Conservation (phyloP, 2,329 filamentous ascomycete genomes). For the Lasiodiplodia theobromae region DNA sequence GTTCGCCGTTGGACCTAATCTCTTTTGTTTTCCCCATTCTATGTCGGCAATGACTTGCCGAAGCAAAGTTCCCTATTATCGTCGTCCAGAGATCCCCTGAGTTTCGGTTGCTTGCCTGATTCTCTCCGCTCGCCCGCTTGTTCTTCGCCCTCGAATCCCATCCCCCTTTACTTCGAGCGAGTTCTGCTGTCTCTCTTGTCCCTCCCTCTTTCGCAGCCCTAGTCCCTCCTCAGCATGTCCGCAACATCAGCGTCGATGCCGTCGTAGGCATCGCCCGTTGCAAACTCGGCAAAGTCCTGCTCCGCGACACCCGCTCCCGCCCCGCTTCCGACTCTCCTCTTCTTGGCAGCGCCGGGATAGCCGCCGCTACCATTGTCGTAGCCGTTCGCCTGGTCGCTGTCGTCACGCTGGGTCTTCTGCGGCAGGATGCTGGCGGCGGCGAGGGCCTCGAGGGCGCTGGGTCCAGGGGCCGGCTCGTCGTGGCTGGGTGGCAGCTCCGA, state of each 20-base stretch:
- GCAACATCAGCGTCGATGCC: constrained; percentile 69
- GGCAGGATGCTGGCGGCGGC: constrained; percentile 17
- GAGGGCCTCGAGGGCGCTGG: constrained; percentile 5
- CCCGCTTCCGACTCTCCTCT: constrained; percentile 46
- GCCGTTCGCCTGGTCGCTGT: constrained; percentile 29
- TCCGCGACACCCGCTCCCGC: constrained; percentile 11
- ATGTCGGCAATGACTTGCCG: constrained; percentile 3
- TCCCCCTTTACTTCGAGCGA: neutral
- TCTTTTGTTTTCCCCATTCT: neutral
- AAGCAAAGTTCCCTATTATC: neutral
- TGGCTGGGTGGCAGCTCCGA: constrained; percentile 17
- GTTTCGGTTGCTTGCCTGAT: neutral
- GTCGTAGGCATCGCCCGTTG: constrained; percentile 58
- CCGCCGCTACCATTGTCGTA: constrained; percentile 29
- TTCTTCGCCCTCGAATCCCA: neutral
- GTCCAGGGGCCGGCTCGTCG: constrained; percentile 5
- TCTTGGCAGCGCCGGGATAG: constrained; percentile 38
- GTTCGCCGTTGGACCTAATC: neutral
- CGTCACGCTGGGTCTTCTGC: constrained; percentile 21
- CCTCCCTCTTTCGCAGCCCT: neutral
- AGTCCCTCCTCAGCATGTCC: constrained; percentile 59
- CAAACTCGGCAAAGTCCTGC: constrained; percentile 47
- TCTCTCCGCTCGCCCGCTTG: neutral
- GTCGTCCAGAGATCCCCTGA: neutral
- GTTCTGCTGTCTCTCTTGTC: neutral